A percentile compares a stretch with the other conserved stretches of the same genome.
phyloP scores from a whole-genome alignment of 2,329 filamentous ascomycete species.

The Cucurbitaria berberidis region DNA sequence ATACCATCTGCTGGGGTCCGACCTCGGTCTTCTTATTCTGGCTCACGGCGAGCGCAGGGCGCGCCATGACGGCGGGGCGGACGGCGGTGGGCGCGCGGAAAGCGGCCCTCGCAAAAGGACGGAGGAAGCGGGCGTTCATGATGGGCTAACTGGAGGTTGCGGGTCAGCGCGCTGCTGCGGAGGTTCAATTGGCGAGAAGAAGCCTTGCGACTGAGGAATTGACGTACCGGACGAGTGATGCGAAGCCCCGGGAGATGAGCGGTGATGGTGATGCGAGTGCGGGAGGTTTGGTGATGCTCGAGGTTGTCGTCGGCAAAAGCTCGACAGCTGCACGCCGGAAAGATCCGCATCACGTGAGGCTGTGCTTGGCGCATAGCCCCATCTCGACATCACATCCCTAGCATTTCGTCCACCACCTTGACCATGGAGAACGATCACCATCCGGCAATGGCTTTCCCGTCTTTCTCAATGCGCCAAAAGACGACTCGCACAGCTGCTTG shows the following conservation, averaged over 20 bases:
- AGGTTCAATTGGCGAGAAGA: conserved; percentile 33
- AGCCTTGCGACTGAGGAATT: conserved; percentile 24
- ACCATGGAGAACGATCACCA: no score
- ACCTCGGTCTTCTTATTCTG: conserved; percentile 47
- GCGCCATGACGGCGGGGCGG: conserved; percentile 45
- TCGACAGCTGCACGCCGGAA: conserved; percentile 31
- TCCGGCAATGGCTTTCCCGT: neutral
- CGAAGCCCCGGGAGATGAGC: conserved; percentile 42
- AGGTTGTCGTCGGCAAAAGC: conserved; percentile 39
- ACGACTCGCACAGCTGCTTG: neutral
- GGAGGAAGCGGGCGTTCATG: conserved; percentile 53
- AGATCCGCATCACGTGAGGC: conserved; percentile 30
- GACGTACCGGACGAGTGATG: conserved; percentile 40
- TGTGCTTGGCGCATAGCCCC: conserved; percentile 27
- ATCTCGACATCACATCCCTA: no score
- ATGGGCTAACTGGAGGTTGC: conserved; percentile 40
- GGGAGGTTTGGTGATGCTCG: conserved; percentile 31
- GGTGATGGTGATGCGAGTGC: conserved; percentile 42
- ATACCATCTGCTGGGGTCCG: conserved; percentile 44
- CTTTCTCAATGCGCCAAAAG: neutral
- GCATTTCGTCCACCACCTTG: no score
- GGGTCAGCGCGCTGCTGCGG: conserved; percentile 39
- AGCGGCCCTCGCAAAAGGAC: conserved; percentile 49
- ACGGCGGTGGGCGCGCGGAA: conserved; percentile 47
- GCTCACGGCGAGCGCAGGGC: conserved; percentile 43